These are phyloP conservation scores for Linnemannia elongata DNA, from an alignment of 192 early-diverging fungal genomes.

Conservation along the genomic window DNA sequence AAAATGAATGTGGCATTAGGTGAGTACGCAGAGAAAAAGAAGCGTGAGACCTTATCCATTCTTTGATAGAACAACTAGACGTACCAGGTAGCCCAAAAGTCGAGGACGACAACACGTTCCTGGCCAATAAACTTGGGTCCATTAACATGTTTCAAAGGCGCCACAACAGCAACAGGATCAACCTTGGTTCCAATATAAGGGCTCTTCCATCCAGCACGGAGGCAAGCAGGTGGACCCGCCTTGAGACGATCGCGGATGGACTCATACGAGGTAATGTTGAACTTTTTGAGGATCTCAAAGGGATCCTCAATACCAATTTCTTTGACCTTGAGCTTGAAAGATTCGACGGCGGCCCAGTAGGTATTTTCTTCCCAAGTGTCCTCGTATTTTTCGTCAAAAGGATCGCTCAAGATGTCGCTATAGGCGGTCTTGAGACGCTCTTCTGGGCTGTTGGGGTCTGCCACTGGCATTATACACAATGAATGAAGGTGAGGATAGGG, in stretches of 20 bases:
- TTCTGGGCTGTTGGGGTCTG: background rate
- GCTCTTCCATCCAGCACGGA: constrained; percentile 39
- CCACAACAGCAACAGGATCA: constrained; percentile 10
- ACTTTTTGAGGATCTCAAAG: constrained; percentile 26
- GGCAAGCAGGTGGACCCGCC: constrained; percentile 31
- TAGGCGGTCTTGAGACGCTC: constrained; percentile 20
- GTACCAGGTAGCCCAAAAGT: constrained; percentile 56
- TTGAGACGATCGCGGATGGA: constrained; percentile 34
- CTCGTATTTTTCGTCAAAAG: constrained; percentile 32
- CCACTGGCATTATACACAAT: background rate
- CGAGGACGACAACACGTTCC: constrained; percentile 41
- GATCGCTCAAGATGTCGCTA: constrained; percentile 2
- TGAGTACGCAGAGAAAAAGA: background rate
- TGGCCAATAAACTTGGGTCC: constrained; percentile 23
- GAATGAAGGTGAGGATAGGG: background rate
- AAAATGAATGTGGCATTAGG: background rate
- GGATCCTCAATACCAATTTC: constrained; percentile 42
- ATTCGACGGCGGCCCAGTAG: constrained; percentile 40
- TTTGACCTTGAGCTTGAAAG: constrained; percentile 30
- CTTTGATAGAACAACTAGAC: background rate
- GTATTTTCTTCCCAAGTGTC: constrained; percentile 45
- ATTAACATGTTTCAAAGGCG: constrained; percentile 20
- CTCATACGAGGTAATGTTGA: constrained; percentile 19
- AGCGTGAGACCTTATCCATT: background rate
- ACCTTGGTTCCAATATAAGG: constrained; percentile 19